Percentiles rank a stretch among this genome's conserved stretches.
phyloP scores from a whole-genome alignment of 192 early-diverging fungal genomes.

The Coemansia sp. region DNA sequence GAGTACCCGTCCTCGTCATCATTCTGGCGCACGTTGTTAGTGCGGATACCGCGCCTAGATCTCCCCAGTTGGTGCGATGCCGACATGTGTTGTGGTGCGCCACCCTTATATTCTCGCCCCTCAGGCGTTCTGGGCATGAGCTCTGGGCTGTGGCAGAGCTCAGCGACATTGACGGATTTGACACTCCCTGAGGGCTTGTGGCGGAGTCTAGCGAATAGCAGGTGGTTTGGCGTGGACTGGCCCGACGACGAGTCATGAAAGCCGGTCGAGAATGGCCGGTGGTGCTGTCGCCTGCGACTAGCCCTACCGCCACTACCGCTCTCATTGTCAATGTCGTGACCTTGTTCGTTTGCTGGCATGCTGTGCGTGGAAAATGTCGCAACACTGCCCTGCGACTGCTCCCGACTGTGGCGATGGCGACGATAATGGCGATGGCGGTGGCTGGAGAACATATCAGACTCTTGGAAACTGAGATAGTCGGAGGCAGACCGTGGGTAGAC shows the following conservation, averaged over 20 bases:
- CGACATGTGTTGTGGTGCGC: neutral
- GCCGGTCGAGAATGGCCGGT: conserved; percentile 9
- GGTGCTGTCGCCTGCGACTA: conserved; percentile 7
- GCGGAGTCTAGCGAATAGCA: conserved; percentile 19
- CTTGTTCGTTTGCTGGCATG: neutral
- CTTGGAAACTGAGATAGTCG: neutral
- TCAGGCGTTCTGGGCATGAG: conserved; percentile 3
- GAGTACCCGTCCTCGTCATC: neutral
- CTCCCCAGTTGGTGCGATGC: conserved; percentile 1
- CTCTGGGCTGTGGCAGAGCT: conserved; percentile 8
- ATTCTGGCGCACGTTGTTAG: neutral
- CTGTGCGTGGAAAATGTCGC: neutral
- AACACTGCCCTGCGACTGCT: neutral
- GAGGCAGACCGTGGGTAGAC: neutral
- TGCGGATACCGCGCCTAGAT: neutral
- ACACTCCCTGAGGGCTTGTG: conserved; percentile 11
- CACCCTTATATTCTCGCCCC: neutral
- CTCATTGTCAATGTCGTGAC: neutral
- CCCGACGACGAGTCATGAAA: conserved; percentile 33
- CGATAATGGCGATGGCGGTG: neutral
- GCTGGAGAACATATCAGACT: neutral
- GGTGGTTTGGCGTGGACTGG: conserved; percentile 27
- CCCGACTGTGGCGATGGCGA: neutral
- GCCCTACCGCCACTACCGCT: neutral
- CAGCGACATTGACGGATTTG: conserved; percentile 2